phyloP scores from a whole-genome alignment of 2,329 filamentous ascomycete species.

The Fusarium transvaalense region DNA sequence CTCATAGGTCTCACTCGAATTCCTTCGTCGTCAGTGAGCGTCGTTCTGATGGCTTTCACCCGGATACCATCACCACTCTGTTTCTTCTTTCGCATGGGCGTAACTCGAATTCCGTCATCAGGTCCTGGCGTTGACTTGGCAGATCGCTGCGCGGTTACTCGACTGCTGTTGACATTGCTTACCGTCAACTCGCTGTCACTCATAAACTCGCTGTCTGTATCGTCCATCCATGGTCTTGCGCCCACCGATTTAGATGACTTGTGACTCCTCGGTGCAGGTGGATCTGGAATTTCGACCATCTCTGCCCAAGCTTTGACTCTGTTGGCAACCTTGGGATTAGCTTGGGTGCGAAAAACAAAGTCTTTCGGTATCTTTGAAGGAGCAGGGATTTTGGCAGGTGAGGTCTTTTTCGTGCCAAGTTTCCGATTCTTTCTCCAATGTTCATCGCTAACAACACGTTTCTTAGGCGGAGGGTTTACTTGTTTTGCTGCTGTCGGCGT shows the following conservation, averaged over 20 bases:
- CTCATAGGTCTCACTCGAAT: slow-evolving; percentile 51
- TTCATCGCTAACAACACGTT: slow-evolving; percentile 91
- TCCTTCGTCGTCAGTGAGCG: slow-evolving; percentile 49
- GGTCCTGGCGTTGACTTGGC: slow-evolving; percentile 46
- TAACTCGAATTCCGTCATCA: slow-evolving; percentile 61
- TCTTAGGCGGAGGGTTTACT: slow-evolving; percentile 77
- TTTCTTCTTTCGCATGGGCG: slow-evolving; percentile 53
- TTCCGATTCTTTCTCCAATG: slow-evolving; percentile 81
- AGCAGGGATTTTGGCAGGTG: slow-evolving; percentile 51
- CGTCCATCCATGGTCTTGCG: slow-evolving; percentile 44
- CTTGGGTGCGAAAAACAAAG: slow-evolving; percentile 65
- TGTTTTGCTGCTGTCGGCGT: slow-evolving; percentile 15
- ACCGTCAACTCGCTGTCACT: slow-evolving; percentile 51
- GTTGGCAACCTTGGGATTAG: slow-evolving; percentile 67
- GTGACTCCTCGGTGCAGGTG: slow-evolving; percentile 54
- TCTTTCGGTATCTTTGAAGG: slow-evolving; percentile 65
- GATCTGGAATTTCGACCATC: slow-evolving; percentile 64
- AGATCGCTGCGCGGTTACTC: slow-evolving; percentile 38
- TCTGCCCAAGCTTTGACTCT: slow-evolving; percentile 74
- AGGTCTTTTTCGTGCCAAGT: slow-evolving; percentile 58
- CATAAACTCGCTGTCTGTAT: slow-evolving; percentile 47
- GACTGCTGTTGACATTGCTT: slow-evolving; percentile 43
- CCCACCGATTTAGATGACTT: slow-evolving; percentile 54
- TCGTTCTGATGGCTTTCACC: slow-evolving; percentile 45
- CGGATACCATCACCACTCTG: slow-evolving; percentile 53